A percentile compares a stretch with the other conserved stretches of the same genome.
These are phyloP conservation scores for Bruguiera sexangula DNA, from an alignment of 345 rosid genomes.

Conservation along the genomic window DNA sequence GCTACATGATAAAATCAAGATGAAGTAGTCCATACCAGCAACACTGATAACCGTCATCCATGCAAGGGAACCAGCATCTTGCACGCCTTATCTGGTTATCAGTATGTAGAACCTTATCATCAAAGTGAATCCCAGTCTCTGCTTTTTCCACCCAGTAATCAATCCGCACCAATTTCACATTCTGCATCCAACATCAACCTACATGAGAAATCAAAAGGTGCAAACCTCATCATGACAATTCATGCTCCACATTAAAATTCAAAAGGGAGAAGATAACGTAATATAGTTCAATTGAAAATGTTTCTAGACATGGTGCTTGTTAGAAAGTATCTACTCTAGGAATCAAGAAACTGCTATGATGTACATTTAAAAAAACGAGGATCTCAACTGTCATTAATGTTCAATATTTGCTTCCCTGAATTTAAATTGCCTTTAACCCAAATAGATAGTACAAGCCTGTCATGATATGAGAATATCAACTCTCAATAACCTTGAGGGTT, in stretches of 20 bases:
- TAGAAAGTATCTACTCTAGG: no score
- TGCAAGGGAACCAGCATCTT: slow-evolving; percentile 95
- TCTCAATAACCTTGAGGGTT: no score
- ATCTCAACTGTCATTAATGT: not conserved
- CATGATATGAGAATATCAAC: no score
- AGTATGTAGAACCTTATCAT: slow-evolving; percentile 68
- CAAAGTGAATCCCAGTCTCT: slow-evolving; percentile 89
- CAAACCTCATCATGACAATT: slow-evolving; percentile 34
- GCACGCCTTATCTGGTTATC: slow-evolving; percentile 92
- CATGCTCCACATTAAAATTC: slow-evolving; percentile 3
- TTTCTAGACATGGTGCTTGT: no score
- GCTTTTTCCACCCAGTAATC: slow-evolving; percentile 86
- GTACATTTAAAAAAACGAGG: not conserved
- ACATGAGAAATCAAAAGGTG: slow-evolving; percentile 44
- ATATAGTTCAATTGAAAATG: no score
- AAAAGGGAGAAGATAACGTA: not conserved
- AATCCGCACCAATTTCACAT: slow-evolving; percentile 81
- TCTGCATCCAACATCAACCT: slow-evolving; percentile 75
- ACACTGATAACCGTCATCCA: slow-evolving; percentile 73
- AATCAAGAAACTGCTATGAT: no score
- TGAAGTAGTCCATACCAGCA: slow-evolving; percentile 58
- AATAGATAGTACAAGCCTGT: no score
- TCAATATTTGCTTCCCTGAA: not conserved
- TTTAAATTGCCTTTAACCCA: no score
- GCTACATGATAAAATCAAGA: slow-evolving; percentile 10